phyloP scores from a whole-genome alignment of 352 stramenopile species.

The Thalassiosira oceanica region DNA sequence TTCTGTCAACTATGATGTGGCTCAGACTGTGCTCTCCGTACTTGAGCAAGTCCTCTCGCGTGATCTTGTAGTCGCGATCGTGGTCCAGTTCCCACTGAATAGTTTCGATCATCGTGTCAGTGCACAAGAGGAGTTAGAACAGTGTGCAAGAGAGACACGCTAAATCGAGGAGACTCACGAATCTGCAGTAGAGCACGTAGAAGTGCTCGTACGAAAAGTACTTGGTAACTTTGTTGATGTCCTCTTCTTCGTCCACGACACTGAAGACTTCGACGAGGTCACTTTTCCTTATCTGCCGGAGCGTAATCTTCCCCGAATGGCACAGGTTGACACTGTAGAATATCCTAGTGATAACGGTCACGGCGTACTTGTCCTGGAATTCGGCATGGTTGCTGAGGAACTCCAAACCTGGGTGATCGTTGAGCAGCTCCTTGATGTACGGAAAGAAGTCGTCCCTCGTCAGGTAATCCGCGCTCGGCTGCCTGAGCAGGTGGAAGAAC shows the following conservation, averaged over 20 bases:
- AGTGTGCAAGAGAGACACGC: too few species aligned
- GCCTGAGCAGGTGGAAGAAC: slow-evolving; percentile 97
- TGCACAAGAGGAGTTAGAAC: too few species aligned
- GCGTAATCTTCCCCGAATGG: slow-evolving; percentile 92
- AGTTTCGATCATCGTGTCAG: too few species aligned
- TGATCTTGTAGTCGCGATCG: slow-evolving; percentile 86
- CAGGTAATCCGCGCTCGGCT: slow-evolving; percentile 81
- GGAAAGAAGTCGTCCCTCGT: slow-evolving; percentile 95
- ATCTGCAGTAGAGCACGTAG: slow-evolving; percentile 99
- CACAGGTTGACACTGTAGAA: slow-evolving; percentile 79
- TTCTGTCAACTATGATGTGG: slow-evolving; percentile 86
- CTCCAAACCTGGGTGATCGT: slow-evolving; percentile 89
- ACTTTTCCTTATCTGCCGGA: slow-evolving; percentile 90
- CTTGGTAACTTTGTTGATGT: slow-evolving; percentile 97
- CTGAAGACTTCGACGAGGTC: slow-evolving; percentile 94
- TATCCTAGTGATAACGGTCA: slow-evolving; percentile 90
- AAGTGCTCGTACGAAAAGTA: slow-evolving; percentile 99
- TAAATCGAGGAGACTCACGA: too few species aligned
- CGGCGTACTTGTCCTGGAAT: slow-evolving; percentile 99
- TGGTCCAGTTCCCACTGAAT: slow-evolving; percentile 99
- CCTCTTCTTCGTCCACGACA: slow-evolving; percentile 96
- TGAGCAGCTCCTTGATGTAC: slow-evolving; percentile 90
- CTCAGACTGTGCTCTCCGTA: slow-evolving; percentile 86
- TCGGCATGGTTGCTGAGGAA: slow-evolving; percentile 97
- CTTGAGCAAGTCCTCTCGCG: slow-evolving; percentile 84